phyloP scores from a whole-genome alignment of 2,329 filamentous ascomycete species.

The Simplicillium sp. region DNA sequence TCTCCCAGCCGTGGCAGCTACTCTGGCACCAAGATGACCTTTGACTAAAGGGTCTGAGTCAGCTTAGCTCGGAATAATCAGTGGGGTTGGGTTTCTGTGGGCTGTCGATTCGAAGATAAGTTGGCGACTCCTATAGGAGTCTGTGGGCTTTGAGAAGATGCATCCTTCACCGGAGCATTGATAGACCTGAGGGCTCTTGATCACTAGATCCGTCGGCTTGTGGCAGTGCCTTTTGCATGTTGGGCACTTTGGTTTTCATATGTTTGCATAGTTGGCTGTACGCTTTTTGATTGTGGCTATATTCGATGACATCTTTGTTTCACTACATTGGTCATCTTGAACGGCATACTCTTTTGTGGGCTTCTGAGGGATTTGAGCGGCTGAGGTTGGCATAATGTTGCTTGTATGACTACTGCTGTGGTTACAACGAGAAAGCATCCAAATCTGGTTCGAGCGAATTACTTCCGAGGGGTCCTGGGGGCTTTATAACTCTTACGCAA shows the following conservation, averaged over 20 bases:
- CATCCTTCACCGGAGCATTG: conserved; percentile 30
- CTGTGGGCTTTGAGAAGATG: conserved; percentile 46
- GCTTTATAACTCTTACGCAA: conserved; percentile 14
- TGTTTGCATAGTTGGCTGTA: conserved; percentile 22
- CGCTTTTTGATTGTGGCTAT: conserved; percentile 11
- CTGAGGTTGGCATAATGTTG: conserved; percentile 19
- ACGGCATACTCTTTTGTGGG: conserved; percentile 19
- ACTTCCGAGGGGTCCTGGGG: conserved; percentile 27
- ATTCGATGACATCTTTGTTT: conserved; percentile 3
- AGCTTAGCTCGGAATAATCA: conserved; percentile 31
- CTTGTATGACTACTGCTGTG: conserved; percentile 5
- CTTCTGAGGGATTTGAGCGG: conserved; percentile 30
- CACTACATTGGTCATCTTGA: conserved; percentile 1
- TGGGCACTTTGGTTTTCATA: conserved; percentile 16
- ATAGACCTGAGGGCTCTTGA: conserved; percentile 47
- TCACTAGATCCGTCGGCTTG: conserved; percentile 27
- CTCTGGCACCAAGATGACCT: conserved; percentile 71
- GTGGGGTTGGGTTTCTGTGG: conserved; percentile 41
- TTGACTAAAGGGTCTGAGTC: conserved; percentile 41
- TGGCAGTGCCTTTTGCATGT: conserved; percentile 25
- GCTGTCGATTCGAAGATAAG: conserved; percentile 43
- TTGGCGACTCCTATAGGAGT: conserved; percentile 22
- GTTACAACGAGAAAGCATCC: conserved; percentile 15
- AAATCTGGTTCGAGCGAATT: conserved; percentile 23
- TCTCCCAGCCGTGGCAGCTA: conserved; percentile 37